Evolutionary conservation across 1,284 basidiomycete genomes (phyloP).

Genomic region (Malassezia slooffiae): DNA sequence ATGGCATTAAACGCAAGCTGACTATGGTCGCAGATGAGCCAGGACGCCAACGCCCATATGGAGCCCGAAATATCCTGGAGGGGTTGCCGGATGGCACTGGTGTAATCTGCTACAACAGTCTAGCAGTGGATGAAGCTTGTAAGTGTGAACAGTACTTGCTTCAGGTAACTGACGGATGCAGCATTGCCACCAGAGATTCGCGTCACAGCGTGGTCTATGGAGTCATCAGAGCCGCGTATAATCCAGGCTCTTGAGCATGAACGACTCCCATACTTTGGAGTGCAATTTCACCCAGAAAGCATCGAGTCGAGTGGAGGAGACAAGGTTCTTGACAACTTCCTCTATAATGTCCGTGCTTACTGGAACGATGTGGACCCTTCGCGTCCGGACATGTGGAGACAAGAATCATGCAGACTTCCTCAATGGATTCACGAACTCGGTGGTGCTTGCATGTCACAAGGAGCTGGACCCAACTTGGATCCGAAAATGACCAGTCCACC

Average conservation of each 20-base stretch:
- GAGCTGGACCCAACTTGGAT: no score
- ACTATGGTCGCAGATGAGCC: background rate
- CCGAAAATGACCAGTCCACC: no score
- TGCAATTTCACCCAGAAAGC: slow-evolving; percentile 80
- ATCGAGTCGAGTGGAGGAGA: slow-evolving; percentile 30
- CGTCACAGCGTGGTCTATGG: slow-evolving; percentile 48
- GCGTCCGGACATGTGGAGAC: slow-evolving; percentile 1
- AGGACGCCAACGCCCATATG: background rate
- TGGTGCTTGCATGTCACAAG: slow-evolving; percentile 4
- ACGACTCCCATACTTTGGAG: slow-evolving; percentile 64
- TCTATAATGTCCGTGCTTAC: slow-evolving; percentile 18
- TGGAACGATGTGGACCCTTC: slow-evolving; percentile 16
- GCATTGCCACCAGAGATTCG: slow-evolving; percentile 49
- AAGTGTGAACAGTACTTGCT: no score
- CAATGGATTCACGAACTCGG: background rate
- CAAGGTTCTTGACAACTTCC: slow-evolving; percentile 32
- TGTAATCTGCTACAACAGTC: slow-evolving; percentile 68
- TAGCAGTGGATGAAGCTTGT: slow-evolving; percentile 48
- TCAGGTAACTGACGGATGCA: slow-evolving; percentile 11
- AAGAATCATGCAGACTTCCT: background rate
- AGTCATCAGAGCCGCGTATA: slow-evolving; percentile 6
- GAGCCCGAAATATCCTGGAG: slow-evolving; percentile 56
- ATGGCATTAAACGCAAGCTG: slow-evolving; percentile 29
- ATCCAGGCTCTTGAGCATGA: slow-evolving; percentile 39
- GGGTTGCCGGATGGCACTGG: slow-evolving; percentile 53